Evolutionary conservation across 2,329 filamentous ascomycete species (phyloP), one percentile per base, ranked within the genome.

Genomic region (Cadophora luteo-olivacea): DNA sequence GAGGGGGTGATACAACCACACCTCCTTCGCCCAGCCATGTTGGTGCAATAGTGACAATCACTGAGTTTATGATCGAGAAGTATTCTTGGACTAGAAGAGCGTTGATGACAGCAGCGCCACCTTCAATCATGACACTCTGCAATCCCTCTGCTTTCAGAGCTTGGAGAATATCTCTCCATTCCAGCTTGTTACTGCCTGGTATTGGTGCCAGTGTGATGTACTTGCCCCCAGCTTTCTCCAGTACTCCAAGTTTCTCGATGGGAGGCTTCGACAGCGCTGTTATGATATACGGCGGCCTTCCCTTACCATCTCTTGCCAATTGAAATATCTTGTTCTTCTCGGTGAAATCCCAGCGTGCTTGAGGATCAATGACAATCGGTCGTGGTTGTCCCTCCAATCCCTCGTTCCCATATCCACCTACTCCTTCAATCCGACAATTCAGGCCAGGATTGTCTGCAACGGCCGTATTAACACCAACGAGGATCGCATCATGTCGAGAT

Each of bases 11-110:
- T 2, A 97, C 92, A 12, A 89, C 84, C 11, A 97, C 92, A 8
- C 93, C 93, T 2, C 92, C 93, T 69, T 87, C 84, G 1, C 95
- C 95, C n/a, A 98, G 84, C 87, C 93, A 98, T 0, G 89, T 93
- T 9, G 95, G 95, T 3, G 95, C 94, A 75, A 97, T 89, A 0
- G 95, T 97, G 68, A 97, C 85, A 74, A 98, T 91, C 61, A 97
- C 89, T 1, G 91, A 91, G 76, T 93, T 86, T 52, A 97, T 84
- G 9, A 94, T 81, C n/a, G 78, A 74, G 19, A 87, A 82, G 74
- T 89, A 87, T 33, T 82, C 81, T 2, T 86, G 83, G 49, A 86
- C 83, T n/a, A 98, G 83, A 22, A 98, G 81, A 48, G 91, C 87
- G 77, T 96, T 97, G 77, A 98, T 93, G 41, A 97, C 89, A 12